These are phyloP conservation scores for Metschnikowia proteae DNA, from an alignment of 805 yeast species.

Conservation along the genomic window DNA sequence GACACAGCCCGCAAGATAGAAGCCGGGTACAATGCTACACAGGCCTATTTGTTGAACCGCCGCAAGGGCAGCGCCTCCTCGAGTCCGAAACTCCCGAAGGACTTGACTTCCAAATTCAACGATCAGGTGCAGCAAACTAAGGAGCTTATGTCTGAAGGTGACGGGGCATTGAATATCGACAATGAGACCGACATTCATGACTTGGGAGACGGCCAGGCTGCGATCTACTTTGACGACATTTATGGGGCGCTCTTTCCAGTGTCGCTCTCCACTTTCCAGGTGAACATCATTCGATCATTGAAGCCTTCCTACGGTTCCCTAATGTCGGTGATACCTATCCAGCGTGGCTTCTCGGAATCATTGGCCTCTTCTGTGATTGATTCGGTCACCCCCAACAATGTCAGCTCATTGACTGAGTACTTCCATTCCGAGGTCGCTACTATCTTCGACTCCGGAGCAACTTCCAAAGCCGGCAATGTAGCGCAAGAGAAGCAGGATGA, in stretches of 20 bases:
- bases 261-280: constrained; percentile 37
- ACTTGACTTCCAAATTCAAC: constrained; percentile 21
- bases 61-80: not conserved
- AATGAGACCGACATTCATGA: constrained; percentile 30
- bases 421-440: constrained; percentile 28
- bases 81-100: constrained; percentile 11
- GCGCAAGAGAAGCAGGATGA: constrained; percentile 18
- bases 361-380: constrained; percentile 30
- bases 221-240: constrained; percentile 38
- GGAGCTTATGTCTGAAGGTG: constrained; percentile 5
- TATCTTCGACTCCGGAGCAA: constrained; percentile 18
- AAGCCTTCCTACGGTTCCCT: constrained; percentile 33
- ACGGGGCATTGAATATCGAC: constrained; percentile 13
- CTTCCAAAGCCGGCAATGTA: constrained; percentile 5
- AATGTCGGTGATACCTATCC: constrained; percentile 47
- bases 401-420: constrained; percentile 32
- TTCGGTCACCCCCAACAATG: constrained; percentile 28
- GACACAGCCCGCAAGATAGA: constrained; percentile 58
- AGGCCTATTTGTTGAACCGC: constrained; percentile 13
- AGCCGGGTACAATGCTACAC: constrained; percentile 40
- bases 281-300: constrained; percentile 34
- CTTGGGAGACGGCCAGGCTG: constrained; percentile 32
- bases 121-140: constrained; percentile 9
- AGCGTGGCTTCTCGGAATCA: constrained; percentile 47
- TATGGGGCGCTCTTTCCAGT: constrained; percentile 48